phyloP scores from a whole-genome alignment of 1,284 basidiomycete species.

The Marasmius fiardii region DNA sequence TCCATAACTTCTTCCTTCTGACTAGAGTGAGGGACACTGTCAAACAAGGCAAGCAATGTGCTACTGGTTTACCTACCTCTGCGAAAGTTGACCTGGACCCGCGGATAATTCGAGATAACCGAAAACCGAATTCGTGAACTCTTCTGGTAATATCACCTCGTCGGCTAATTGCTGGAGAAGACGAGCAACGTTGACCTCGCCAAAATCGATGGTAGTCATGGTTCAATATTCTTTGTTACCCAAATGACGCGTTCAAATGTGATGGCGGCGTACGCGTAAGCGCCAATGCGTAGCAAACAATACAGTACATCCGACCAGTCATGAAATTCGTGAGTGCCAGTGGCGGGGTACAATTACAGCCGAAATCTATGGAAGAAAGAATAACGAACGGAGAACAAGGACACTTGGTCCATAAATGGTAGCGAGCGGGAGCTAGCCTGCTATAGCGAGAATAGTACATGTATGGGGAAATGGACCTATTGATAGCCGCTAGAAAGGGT shows the following conservation, averaged over 20 bases:
- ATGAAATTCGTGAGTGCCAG: not conserved
- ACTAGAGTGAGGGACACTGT: constrained; percentile 21
- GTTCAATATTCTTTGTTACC: not conserved
- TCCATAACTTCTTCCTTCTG: constrained; percentile 30
- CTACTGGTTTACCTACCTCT: not conserved
- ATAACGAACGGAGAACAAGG: not conserved
- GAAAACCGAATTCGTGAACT: constrained; percentile 9
- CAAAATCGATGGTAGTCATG: too few species aligned
- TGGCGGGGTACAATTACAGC: constrained; percentile 1
- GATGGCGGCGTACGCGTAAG: not conserved
- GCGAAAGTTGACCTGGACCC: constrained; percentile 6
- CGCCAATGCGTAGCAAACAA: too few species aligned
- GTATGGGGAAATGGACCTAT: not conserved
- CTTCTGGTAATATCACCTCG: constrained; percentile 4
- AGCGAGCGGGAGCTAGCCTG: constrained; percentile 1
- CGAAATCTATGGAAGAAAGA: not conserved
- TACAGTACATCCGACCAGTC: not conserved
- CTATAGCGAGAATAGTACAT: not conserved
- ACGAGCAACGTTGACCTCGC: too few species aligned
- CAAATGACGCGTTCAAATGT: constrained; percentile 6
- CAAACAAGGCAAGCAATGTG: not conserved
- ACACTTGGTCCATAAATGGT: constrained; percentile 1
- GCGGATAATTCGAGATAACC: constrained; percentile 1
- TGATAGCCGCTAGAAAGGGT: constrained; percentile 50
- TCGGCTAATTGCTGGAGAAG: too few species aligned